A percentile compares a stretch with the other conserved stretches of the same genome.
These are phyloP conservation scores for Tilletiaria anomala DNA, from an alignment of 1,284 basidiomycete species.

Conservation along the genomic window DNA sequence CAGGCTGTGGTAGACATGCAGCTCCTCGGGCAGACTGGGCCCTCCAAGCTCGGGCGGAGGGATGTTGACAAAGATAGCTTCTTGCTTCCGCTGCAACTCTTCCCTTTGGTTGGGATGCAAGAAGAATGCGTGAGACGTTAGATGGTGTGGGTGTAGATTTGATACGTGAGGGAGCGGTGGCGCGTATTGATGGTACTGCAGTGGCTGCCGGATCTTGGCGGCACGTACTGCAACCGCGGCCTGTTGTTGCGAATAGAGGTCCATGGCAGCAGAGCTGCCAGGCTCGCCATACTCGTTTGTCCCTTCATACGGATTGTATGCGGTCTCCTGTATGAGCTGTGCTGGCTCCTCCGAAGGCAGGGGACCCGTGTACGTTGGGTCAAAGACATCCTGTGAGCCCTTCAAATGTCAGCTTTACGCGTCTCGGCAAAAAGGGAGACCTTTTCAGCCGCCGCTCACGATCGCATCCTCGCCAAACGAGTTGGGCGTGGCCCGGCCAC, in stretches of 20 bases:
- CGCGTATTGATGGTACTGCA: constrained; percentile 85
- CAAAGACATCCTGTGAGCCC: no score
- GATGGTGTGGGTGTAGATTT: constrained; percentile 43
- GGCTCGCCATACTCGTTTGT: constrained; percentile 25
- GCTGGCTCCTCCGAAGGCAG: no score
- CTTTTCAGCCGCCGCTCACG: no score
- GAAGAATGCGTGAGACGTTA: constrained; percentile 46
- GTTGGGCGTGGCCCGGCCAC: no score
- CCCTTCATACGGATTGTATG: constrained; percentile 26
- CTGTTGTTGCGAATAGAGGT: not conserved
- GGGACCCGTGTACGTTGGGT: no score
- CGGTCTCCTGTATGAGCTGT: no score
- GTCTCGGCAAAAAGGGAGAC: no score
- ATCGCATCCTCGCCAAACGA: no score
- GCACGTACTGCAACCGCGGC: constrained; percentile 5
- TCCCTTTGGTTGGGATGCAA: constrained; percentile 62
- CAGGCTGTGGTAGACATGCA: constrained; percentile 81
- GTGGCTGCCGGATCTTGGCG: constrained; percentile 41
- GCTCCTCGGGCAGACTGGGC: constrained; percentile 58
- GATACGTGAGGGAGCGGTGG: constrained; percentile 47
- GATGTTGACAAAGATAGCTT: constrained; percentile 50
- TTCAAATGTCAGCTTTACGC: no score
- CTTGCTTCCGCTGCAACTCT: constrained; percentile 63
- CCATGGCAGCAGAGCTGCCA: constrained; percentile 4
- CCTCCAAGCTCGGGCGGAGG: constrained; percentile 38